phyloP scores from a whole-genome alignment of 208 protist genomes.

The Zelonia costaricensis region DNA sequence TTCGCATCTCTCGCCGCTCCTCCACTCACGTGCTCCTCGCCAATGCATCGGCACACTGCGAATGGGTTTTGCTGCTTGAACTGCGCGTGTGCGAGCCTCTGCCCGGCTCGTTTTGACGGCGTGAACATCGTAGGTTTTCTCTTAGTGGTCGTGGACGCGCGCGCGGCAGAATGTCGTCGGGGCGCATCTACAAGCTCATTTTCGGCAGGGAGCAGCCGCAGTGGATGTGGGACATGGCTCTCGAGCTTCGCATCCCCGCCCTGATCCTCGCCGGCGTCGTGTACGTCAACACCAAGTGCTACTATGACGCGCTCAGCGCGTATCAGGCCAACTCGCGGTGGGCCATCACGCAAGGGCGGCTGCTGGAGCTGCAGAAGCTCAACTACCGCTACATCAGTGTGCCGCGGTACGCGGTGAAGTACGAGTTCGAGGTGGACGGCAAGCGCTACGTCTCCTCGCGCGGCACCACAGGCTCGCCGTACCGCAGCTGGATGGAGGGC shows the following conservation, averaged over 20 bases:
- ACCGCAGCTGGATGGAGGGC: slow-evolving; percentile 74
- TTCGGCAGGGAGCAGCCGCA: slow-evolving; percentile 78
- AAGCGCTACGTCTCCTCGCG: slow-evolving; percentile 77
- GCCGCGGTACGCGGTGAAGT: slow-evolving; percentile 80
- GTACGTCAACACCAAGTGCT: slow-evolving; percentile 80
- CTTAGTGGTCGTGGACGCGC: too few species aligned
- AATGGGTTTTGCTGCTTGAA: too few species aligned
- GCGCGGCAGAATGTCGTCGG: slow-evolving; percentile 46
- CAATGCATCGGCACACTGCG: too few species aligned
- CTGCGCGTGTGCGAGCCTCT: too few species aligned
- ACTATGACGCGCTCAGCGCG: slow-evolving; percentile 71
- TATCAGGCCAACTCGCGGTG: slow-evolving; percentile 72
- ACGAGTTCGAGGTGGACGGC: slow-evolving; percentile 86
- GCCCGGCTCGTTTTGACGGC: too few species aligned
- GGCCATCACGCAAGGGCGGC: slow-evolving; percentile 70
- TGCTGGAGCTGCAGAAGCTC: slow-evolving; percentile 84
- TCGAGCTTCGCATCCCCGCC: slow-evolving; percentile 82
- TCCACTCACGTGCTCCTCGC: too few species aligned
- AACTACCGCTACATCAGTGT: slow-evolving; percentile 89
- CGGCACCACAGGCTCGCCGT: slow-evolving; percentile 83
- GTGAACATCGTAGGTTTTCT: too few species aligned
- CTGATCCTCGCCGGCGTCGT: slow-evolving; percentile 58
- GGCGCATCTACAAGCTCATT: slow-evolving; percentile 67
- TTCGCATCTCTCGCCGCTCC: too few species aligned
- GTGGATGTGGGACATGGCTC: slow-evolving; percentile 86